Conservation (phyloP, 768 basidiomycete genomes). For the Hygrophoropsis aurantiaca region DNA sequence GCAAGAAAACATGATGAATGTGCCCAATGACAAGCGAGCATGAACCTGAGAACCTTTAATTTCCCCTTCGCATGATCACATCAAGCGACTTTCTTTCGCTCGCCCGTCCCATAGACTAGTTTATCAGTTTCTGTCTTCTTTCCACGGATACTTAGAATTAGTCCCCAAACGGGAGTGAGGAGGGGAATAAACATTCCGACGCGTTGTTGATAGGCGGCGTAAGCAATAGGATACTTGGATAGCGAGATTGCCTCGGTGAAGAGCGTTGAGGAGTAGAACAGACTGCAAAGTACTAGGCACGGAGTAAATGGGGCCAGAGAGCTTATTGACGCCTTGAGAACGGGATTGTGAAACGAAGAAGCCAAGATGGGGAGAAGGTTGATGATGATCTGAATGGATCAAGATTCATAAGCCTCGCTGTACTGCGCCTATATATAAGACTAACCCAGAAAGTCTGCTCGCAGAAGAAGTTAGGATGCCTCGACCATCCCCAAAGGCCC, state of each 20-base stretch:
- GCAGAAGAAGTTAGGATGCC: constrained; percentile 92
- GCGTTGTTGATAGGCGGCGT: constrained; percentile 69
- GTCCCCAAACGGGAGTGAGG: constrained; percentile 44
- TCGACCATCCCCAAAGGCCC: constrained; percentile 83
- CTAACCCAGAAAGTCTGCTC: constrained; percentile 87
- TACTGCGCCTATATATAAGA: too few relatives aligned
- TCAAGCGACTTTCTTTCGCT: constrained; percentile 24
- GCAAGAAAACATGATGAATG: too few relatives aligned
- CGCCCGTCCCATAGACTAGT: constrained; percentile 42
- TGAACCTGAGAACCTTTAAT: too few relatives aligned
- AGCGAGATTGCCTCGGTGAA: constrained; percentile 81
- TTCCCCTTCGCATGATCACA: too few relatives aligned
- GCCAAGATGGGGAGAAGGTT: constrained; percentile 65
- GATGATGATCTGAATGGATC: constrained; percentile 54
- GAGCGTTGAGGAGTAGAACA: constrained; percentile 77
- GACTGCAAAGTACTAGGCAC: constrained; percentile 56
- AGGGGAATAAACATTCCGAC: constrained; percentile 78
- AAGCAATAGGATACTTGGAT: constrained; percentile 70
- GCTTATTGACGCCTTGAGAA: constrained; percentile 20
- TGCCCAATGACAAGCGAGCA: too few relatives aligned
- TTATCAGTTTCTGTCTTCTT: constrained; percentile 37
- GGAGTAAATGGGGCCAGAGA: constrained; percentile 47
- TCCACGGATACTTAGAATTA: constrained; percentile 37
- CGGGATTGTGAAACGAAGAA: constrained; percentile 27
- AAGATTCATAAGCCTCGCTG: background rate